Evolutionary conservation across 2,329 filamentous ascomycete species (phyloP).

Genomic region (Decorospora gaudefroyi): DNA sequence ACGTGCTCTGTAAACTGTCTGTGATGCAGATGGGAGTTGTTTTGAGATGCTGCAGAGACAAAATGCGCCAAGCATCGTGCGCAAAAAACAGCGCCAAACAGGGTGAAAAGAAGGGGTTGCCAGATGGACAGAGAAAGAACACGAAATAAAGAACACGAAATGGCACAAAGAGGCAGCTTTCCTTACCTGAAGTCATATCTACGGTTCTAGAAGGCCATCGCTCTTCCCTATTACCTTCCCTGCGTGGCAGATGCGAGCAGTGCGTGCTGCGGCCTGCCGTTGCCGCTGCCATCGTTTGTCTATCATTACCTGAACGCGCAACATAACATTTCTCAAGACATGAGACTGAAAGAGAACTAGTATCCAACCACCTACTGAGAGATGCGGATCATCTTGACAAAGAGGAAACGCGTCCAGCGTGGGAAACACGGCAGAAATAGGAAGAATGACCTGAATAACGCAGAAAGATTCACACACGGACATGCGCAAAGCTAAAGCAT

Average conservation of each 20-base stretch:
- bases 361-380: background rate
- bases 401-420: background rate
- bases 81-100: constrained; percentile 10
- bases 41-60: constrained; percentile 1
- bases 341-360: background rate
- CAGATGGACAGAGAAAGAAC: constrained; percentile 11
- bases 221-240: background rate
- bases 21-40: background rate
- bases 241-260: background rate
- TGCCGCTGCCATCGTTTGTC: background rate
- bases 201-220: too few species aligned
- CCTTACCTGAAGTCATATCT: constrained; percentile 1
- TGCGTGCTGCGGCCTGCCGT: background rate
- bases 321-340: background rate
- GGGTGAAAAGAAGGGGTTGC: constrained; percentile 18
- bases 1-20: constrained; percentile 5
- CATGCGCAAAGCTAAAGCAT: background rate
- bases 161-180: background rate
- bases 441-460: background rate
- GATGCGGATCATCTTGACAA: background rate
- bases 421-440: background rate
- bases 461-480: background rate
- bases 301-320: background rate
- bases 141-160: background rate
- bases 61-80: constrained; percentile 18